These are phyloP conservation scores for Pelargonium fulgidum DNA, from an alignment of 441 rosid genomes.

Conservation along the genomic window DNA sequence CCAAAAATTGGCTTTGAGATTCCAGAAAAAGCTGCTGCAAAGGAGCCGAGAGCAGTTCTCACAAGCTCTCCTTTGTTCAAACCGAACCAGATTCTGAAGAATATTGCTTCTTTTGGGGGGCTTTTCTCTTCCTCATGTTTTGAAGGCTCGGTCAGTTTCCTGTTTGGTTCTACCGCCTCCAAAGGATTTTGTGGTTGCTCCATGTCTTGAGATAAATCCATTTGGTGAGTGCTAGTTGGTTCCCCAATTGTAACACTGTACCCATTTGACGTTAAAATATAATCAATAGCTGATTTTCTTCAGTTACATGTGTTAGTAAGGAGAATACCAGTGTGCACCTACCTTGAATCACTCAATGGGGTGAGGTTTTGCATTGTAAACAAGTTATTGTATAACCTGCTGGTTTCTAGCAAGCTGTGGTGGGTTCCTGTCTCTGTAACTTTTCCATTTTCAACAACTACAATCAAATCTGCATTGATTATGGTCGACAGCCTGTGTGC, in stretches of 20 bases:
- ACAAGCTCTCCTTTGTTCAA: constrained; percentile 36
- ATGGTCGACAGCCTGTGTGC: constrained; percentile 63
- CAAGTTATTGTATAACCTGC: constrained; percentile 36
- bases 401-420: constrained; percentile 39
- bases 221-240: constrained; percentile 16
- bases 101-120: constrained; percentile 21
- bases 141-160: constrained; percentile 14
- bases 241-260: constrained; percentile 16
- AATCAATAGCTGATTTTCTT: background rate
- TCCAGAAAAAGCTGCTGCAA: constrained; percentile 65
- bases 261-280: background rate
- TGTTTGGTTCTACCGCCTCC: constrained; percentile 12
- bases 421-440: constrained; percentile 57
- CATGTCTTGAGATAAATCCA: constrained; percentile 15
- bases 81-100: constrained; percentile 62
- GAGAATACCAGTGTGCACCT: constrained; percentile 12
- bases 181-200: constrained; percentile 18
- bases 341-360: constrained; percentile 35
- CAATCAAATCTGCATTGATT: constrained; percentile 52
- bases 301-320: background rate
- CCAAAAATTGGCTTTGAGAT: constrained; percentile 67
- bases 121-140: constrained; percentile 22
- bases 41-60: constrained; percentile 37
- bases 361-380: constrained; percentile 46
- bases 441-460: constrained; percentile 48